Evolutionary conservation across 768 basidiomycete genomes (phyloP), one percentile per base, ranked within the genome.

Genomic region (Tricholoma sp.): DNA sequence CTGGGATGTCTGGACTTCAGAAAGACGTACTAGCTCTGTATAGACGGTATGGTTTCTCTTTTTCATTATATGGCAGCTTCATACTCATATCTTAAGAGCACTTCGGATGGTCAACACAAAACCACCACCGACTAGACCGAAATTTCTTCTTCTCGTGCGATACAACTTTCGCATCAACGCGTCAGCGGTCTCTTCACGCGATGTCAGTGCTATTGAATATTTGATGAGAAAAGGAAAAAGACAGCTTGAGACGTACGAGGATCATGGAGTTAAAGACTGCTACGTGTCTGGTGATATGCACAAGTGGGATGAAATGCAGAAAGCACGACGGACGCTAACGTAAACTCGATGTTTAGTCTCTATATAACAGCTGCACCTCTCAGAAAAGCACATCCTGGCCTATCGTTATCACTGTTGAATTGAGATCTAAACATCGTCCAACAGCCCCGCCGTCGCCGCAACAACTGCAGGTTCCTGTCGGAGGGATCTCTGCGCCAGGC

Each of bases 41-140:
- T 54, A 70, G 75, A 68, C 70, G 78, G 79, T 78, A n/a, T 39
- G 51, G 50, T 31, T 5, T n/a, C 20, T 24, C 31, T 29, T n/a
- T 51, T 13, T 29, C 34, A 37, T 47, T 17, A 17, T 41, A 41
- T 12, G 24, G 24, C 13, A 29, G 47, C n/a, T 20, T 53, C 41
- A 24, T 20, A 34, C 12, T 13, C 57, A 41, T 61, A 34, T 56
- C 48, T 17, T 17, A 53, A 93, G 91, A 33, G 89, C 89, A 29
- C 78, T 93, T 39, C 86, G 90, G 17, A 87, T 91, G 79, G 81
- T 83, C 15, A 78, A 74, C 52, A 77, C 80, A 15, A 93, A 93
- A 71, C 88, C 91, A 6, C 66, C 70, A 1, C 59, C 70, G 6
- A 73, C 84, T 1, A 86, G 78, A 50, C 73, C 79, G 36, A 89